Base-by-base conservation (phyloP, 2,329 filamentous ascomycete species). In the Fusarium longipes region DNA sequence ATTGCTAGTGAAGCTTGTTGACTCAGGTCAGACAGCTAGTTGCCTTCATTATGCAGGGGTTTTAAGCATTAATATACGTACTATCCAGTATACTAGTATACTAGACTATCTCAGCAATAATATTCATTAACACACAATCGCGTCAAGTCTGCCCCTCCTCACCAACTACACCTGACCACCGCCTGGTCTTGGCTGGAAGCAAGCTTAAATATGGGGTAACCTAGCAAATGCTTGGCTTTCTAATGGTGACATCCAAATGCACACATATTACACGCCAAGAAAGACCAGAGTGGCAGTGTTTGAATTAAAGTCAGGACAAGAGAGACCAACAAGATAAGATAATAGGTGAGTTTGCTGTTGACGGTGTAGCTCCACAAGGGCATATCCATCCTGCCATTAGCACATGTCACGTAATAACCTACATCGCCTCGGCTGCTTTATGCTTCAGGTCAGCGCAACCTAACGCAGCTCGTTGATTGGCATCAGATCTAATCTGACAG, bases 181-280 rank as follows among this genome's bases (percentile, higher is more conserved):
- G 38, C 51, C 59, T 56, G 56, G 68, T 65, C 67, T 73, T 70
- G 68, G 70, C 67, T 35, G 35, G 33, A 39, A 58, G 54, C 65
- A 30, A 60, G 42, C 42, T 43, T 64, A 63, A 35, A 69, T 60
- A 62, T 53, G 64, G 64, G 63, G 64, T 64, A 67, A 39, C 54
- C 50, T 63, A 63, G 58, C 35, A 29, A 54, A 56, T 56, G 54
- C 70, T 71, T 71, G 61, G 68, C 68, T 71, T 43, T 56, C 53
- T 60, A 51, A 61, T 53, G 55, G 70, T 64, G 58, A 68, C 68
- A 63, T 43, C 42, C 47, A 17, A 20, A 48, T 61, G 58, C 47
- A 52, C 38, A 30, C 49, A 43, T 44, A 49, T 50, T 29, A 33
- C 39, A 45, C 44, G 59, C 60, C 60, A 68, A 67, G 65, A 56